A percentile compares a stretch with the other conserved stretches of the same genome.
Evolutionary conservation across 2,329 filamentous ascomycete genomes (phyloP).

Genomic region (Torrubiella hemipterigena): DNA sequence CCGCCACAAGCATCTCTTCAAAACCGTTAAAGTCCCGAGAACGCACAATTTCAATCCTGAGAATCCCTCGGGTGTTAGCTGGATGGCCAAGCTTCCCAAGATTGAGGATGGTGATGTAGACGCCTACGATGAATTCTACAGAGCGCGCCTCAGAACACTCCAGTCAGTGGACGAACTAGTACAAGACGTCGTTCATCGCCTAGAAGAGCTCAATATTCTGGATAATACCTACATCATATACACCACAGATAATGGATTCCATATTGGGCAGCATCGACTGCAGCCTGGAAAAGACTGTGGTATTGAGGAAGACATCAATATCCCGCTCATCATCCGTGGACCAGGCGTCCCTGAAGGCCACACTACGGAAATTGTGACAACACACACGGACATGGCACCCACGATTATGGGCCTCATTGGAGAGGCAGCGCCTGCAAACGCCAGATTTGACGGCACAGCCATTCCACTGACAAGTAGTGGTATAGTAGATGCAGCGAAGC

Average conservation of each 20-base stretch:
- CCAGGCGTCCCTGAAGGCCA: slow-evolving; percentile 32
- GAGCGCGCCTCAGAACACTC: slow-evolving; percentile 35
- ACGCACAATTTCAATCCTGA: slow-evolving; percentile 53
- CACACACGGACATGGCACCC: slow-evolving; percentile 52
- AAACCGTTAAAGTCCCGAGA: slow-evolving; percentile 45
- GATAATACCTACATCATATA: slow-evolving; percentile 50
- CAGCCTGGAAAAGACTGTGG: slow-evolving; percentile 45
- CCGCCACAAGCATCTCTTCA: slow-evolving; percentile 51
- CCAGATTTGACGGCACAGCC: slow-evolving; percentile 39
- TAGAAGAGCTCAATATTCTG: slow-evolving; percentile 41
- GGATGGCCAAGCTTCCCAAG: slow-evolving; percentile 28
- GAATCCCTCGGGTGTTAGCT: slow-evolving; percentile 22
- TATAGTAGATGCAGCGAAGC: slow-evolving; percentile 7
- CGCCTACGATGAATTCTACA: slow-evolving; percentile 39
- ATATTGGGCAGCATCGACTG: slow-evolving; percentile 46
- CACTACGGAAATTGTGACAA: slow-evolving; percentile 34
- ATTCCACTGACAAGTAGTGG: slow-evolving; percentile 28
- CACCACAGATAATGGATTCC: slow-evolving; percentile 48
- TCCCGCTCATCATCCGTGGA: slow-evolving; percentile 44
- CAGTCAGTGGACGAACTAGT: slow-evolving; percentile 45
- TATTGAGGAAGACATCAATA: slow-evolving; percentile 47
- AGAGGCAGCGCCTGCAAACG: slow-evolving; percentile 26
- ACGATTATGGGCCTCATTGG: slow-evolving; percentile 39
- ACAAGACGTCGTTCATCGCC: slow-evolving; percentile 28
- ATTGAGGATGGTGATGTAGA: slow-evolving; percentile 28